Percentiles rank a stretch among this genome's conserved stretches.
phyloP scores from a whole-genome alignment of 2,329 filamentous ascomycete genomes.

The Xylaria polymorpha region DNA sequence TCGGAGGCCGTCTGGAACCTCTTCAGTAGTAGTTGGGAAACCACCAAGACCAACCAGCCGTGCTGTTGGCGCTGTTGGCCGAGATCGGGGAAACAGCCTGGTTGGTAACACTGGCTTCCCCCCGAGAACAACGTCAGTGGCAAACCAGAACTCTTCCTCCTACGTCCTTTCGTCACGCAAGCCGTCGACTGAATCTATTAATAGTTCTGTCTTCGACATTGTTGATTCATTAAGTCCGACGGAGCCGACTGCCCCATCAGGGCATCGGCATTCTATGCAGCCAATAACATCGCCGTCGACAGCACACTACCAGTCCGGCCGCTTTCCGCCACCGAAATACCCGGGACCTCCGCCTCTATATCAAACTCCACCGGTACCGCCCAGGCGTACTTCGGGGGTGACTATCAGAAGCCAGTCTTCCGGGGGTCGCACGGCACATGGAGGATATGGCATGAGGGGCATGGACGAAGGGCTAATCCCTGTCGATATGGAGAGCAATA shows the following conservation, averaged over 20 bases:
- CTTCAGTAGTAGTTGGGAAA: constrained; percentile 36
- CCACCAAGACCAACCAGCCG: constrained; percentile 43
- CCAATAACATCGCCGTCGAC: constrained; percentile 25
- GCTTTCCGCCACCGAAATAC: constrained; percentile 30
- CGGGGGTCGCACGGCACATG: constrained; percentile 26
- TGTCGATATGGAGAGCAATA: constrained; percentile 49
- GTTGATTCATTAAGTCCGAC: constrained; percentile 46
- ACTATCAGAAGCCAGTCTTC: constrained; percentile 31
- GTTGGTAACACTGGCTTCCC: constrained; percentile 41
- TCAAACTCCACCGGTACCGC: constrained; percentile 34
- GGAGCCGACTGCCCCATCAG: constrained; percentile 35
- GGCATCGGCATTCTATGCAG: constrained; percentile 40
- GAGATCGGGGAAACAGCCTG: constrained; percentile 32
- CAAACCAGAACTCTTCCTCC: constrained; percentile 36
- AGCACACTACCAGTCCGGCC: constrained; percentile 19
- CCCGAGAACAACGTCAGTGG: constrained; percentile 44
- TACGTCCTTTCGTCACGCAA: constrained; percentile 44
- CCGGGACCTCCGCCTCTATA: constrained; percentile 44
- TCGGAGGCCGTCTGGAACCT: constrained; percentile 40
- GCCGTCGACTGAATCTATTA: constrained; percentile 52
- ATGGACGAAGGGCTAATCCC: constrained; percentile 53
- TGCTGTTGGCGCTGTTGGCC: constrained; percentile 35
- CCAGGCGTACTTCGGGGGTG: constrained; percentile 32
- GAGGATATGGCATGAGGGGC: constrained; percentile 14
- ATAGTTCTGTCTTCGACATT: constrained; percentile 52